Evolutionary conservation across 1,139 yeast genomes (phyloP), one percentile per base, ranked within the genome.

Genomic region (Lodderomyces margitis): DNA sequence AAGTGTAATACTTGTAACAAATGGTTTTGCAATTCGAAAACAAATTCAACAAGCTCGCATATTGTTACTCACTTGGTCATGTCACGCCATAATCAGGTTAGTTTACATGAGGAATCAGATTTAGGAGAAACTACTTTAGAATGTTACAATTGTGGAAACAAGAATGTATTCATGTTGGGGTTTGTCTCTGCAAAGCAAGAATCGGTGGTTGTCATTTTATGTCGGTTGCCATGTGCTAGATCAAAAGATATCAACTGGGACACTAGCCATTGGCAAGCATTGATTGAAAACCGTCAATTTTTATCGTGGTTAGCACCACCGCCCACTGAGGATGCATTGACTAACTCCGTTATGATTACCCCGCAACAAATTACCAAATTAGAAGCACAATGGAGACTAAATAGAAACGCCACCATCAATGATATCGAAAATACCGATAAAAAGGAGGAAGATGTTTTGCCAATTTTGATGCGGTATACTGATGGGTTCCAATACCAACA

Each of bases 21-120:
- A 58, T 91, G 97, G 97, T 91, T 91, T 59, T 91, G 98, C 66
- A 91, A 91, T 58, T 76, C 87, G n/a, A 78, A 80, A 45, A 72
- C 79, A 21, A 69, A 70, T 36, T 68, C 80, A 8, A 64, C 78
- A 8, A 80, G 91, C 15, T 85, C 96, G 1, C 98, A 91, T 59
- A 87, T 91, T 24, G 81, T 91, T 12, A 86, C 88, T 14, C 98
- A 91, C 62, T 66, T 89, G 58, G 95, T 88, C 27, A 66, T 87
- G 54, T 78, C 96, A 2, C 80, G 85, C 46, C 97, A 91, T 59
- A 81, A 83, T 55, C 69, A 70, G 27, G 91, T 89, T 2, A 72
- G 83, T 3, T 68, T 88, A 39, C 97, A 89, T 58, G 82, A 81
- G 32, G 86, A 86, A 30, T 82, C 92, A 0, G 92, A 87, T 48